Percentiles rank a stretch among this genome's conserved stretches.
Conservation (phyloP, 108 stramenopile genomes). For the Schizochytrium sp. region DNA sequence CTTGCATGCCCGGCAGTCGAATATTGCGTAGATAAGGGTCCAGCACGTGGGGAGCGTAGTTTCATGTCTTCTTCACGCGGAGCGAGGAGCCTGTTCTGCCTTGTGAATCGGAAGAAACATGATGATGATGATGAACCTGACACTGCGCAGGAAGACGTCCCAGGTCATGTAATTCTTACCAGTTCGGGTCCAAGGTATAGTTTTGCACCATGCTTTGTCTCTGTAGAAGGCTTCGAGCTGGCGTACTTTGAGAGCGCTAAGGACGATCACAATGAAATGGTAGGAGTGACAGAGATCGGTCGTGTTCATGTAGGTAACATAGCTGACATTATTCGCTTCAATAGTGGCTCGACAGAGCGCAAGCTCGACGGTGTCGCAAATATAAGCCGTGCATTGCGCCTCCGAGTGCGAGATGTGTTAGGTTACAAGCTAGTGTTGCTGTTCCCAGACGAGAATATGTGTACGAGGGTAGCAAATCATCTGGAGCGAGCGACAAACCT, state of each 20-base stretch:
- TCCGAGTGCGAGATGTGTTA: not conserved
- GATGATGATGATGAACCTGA: not conserved
- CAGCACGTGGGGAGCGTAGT: not conserved
- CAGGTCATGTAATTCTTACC: not conserved
- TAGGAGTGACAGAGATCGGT: not conserved
- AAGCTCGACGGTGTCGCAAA: not conserved
- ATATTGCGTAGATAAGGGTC: constrained; percentile 1
- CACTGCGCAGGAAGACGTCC: not conserved
- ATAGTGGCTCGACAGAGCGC: not conserved
- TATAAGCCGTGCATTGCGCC: not conserved
- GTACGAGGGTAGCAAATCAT: not conserved
- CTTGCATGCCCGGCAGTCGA: not conserved
- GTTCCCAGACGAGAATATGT: constrained; percentile 9
- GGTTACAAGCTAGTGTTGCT: not conserved
- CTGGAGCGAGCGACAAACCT: not conserved
- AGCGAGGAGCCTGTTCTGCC: not conserved
- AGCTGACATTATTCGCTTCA: not conserved
- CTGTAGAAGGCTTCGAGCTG: constrained; percentile 11
- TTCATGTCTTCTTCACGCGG: not conserved
- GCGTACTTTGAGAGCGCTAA: constrained; percentile 13
- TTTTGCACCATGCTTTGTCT: not conserved
- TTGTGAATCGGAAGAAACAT: not conserved
- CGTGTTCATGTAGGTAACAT: not conserved
- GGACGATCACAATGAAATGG: not conserved
- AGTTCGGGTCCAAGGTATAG: not conserved